Evolutionary conservation across 2,329 filamentous ascomycete species (phyloP), one percentile per base, ranked within the genome.

Genomic region (Neonectria coccinea): DNA sequence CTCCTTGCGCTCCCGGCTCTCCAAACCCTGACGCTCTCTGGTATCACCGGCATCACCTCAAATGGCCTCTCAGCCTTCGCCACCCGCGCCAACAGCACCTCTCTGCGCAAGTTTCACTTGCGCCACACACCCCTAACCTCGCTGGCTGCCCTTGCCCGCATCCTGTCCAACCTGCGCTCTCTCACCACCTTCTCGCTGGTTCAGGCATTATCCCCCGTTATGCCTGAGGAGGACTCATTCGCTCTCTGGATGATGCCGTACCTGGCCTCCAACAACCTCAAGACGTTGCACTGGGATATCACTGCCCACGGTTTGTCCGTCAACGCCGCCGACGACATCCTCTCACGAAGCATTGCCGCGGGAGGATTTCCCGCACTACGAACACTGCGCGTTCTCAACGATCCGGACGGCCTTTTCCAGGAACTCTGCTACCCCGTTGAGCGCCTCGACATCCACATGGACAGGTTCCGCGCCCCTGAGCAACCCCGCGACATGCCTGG

Each of bases 381-480:
- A 10, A 80, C 75, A 1, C 78, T 94, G 18, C 87, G 91, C 58
- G 83, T 88, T 0, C 92, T 91, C 1, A 88, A 88, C 62, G 92
- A 94, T 68, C 86, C 90, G 1, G 86, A 92, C 5, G 92, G 91
- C 27, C 70, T 86, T 8, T 88, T 94, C 66, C 92, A 94, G 77
- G 79, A 82, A 1, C 83, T 93, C 1, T 94, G 92, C 76, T 85
- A 84, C 47, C 91, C 91, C 1, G 79, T 84, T 4, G 85, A 86
- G 31, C 82, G 83, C 31, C 80, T 87, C 20, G 83, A 88, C 44
- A 79, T 85, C 22, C 81, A 84, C 1, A 78, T 77, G 10, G 85
- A 88, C 66, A 82, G 82, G 22, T 84, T 83, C 73, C 79, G 79
- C 20, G 25, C 50, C 18, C 42, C 64, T 2, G 67, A 71, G n/a